phyloP scores from a whole-genome alignment of 257 asterid species.

The Penstemon davidsonii region DNA sequence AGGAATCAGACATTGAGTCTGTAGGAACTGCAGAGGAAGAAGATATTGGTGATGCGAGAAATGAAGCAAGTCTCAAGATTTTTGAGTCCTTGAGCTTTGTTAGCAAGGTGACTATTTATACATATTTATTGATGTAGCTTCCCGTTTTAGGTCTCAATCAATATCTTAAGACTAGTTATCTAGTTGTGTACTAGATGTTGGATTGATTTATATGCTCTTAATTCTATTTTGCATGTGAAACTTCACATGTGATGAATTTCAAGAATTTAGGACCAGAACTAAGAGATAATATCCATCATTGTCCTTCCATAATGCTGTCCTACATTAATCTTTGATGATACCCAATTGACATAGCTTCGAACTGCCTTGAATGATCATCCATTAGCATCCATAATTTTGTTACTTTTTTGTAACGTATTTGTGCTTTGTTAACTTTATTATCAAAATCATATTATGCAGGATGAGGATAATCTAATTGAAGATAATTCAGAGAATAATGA shows the following conservation, averaged over 20 bases:
- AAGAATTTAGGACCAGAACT: not conserved
- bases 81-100: conserved; percentile 51
- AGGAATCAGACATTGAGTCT: conserved; percentile 49
- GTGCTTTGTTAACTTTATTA: no score
- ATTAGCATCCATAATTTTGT: no score
- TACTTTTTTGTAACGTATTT: no score
- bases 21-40: conserved; percentile 59
- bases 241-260: conserved; percentile 7
- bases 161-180: not conserved
- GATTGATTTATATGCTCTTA: not conserved
- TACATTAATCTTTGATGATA: no score
- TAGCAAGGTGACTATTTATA: conserved; percentile 41
- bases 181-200: conserved; percentile 10
- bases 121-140: conserved; percentile 2
- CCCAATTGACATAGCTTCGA: no score
- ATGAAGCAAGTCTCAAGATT: conserved; percentile 34
- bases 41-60: conserved; percentile 25
- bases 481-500: conserved; percentile 12
- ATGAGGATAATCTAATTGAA: conserved; percentile 30
- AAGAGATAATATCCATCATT: not conserved
- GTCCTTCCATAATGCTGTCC: not conserved
- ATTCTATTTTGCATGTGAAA: not conserved
- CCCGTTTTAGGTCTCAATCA: conserved; percentile 4
- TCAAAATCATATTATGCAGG: conserved; percentile 36
- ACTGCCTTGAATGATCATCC: no score